These are phyloP conservation scores for Mycena leptocephala DNA, from an alignment of 768 basidiomycete species.

Conservation along the genomic window DNA sequence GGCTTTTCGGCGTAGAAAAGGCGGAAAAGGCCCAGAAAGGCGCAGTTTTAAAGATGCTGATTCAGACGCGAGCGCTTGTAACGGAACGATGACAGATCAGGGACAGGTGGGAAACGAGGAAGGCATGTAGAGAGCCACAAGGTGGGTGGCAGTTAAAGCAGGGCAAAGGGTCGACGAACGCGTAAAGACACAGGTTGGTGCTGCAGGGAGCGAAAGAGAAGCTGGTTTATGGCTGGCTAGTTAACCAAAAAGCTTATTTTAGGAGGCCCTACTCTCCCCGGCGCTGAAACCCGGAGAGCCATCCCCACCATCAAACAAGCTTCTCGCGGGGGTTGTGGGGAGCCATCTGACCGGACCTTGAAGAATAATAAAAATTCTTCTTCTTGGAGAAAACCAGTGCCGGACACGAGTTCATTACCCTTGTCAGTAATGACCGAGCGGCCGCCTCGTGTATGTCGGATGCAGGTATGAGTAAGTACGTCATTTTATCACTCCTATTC, in stretches of 20 bases:
- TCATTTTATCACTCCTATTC: constrained; percentile 26
- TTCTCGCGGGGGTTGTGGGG: constrained; percentile 33
- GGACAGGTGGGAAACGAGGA: no score
- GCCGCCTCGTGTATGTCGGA: constrained; percentile 21
- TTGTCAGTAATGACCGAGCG: constrained; percentile 37
- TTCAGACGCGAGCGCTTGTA: no score
- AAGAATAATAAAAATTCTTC: constrained; percentile 29
- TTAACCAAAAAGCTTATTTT: constrained; percentile 57
- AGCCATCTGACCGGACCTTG: constrained; percentile 25
- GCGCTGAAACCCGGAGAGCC: no score
- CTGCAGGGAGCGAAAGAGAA: constrained; percentile 40
- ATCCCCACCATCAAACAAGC: no score
- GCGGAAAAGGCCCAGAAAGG: no score
- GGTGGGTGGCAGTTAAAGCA: constrained; percentile 42
- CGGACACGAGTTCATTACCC: constrained; percentile 39
- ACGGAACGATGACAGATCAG: no score
- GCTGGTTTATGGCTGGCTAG: constrained; percentile 43
- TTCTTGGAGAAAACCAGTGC: constrained; percentile 27
- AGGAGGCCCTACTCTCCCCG: constrained; percentile 23
- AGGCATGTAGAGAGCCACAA: neutral
- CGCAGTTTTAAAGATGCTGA: no score
- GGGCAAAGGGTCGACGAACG: constrained; percentile 52
- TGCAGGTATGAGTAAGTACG: no score
- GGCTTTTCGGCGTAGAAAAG: no score
- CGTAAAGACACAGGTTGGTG: constrained; percentile 48